Base-by-base conservation (phyloP, 257 asterid species). In the Jaltomata sinuosa region DNA sequence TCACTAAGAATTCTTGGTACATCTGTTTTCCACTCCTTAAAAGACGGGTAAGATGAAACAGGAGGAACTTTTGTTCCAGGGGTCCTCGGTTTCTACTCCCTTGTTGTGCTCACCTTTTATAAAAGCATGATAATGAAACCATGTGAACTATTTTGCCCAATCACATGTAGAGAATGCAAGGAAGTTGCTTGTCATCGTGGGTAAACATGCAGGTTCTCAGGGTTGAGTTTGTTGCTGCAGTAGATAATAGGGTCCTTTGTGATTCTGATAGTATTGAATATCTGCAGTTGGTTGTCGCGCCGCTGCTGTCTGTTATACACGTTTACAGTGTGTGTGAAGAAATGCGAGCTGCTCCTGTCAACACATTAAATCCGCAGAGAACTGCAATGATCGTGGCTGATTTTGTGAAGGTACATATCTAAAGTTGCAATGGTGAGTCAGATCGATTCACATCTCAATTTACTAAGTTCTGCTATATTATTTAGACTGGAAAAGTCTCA, bases 321-420 rank as follows among this genome's bases (percentile, higher is more conserved):
- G 80, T 97, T 74, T 94, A 92, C 84, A 83, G 98, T 61, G 99
- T 97, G 67, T 68, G 77, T 62, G 97, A 97, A 91, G 98, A 97
- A 91, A 97, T 97, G 98, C 92, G 90, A 80, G 98, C 98, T 83
- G 90, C 97, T 89, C 99, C 99, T 3, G 87, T 97, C 80, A 97
- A 95, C 92, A 97, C 99, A 34, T 93, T 97, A 71, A 97, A 97
- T 85, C 97, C 98, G 3, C 99, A 95, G 89, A 89, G 99, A 91
- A 95, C 99, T 67, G 98, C 98, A 68, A 87, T 96, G 94, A 88
- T 96, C 18, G 92, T 96, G 45, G 97, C 97, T 21, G 96, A 93
- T 64, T 94, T 91, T 86, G n/a, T 94, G 53, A 93, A 94, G 98
- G 98, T 96, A 47, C 76, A 32, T 61, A 72, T 76, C 89, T 85